phyloP scores from a whole-genome alignment of 495 filamentous ascomycete genomes.

The Diplogelasinospora grovesii region DNA sequence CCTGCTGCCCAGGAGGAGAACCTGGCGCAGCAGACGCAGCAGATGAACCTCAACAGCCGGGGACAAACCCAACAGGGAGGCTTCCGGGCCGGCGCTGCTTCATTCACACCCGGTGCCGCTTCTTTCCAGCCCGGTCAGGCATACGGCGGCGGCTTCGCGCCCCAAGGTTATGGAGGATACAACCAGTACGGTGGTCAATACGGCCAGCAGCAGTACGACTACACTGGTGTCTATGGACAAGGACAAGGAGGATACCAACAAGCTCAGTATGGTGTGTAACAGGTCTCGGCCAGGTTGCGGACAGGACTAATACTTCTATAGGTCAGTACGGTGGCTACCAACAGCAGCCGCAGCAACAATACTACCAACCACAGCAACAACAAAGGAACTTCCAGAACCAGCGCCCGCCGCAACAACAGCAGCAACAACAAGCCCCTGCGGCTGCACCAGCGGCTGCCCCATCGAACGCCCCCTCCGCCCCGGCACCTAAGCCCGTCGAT shows the following conservation, averaged over 20 bases:
- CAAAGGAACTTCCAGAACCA: too few relatives aligned
- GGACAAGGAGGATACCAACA: slow-evolving; percentile 43
- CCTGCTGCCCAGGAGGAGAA: slow-evolving; percentile 80
- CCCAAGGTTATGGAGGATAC: too few relatives aligned
- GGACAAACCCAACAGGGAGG: slow-evolving; percentile 28
- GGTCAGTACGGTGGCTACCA: slow-evolving; percentile 37
- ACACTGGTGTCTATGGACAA: slow-evolving; percentile 31
- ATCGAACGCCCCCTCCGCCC: too few relatives aligned
- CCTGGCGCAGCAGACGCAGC: slow-evolving; percentile 72
- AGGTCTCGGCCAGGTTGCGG: slow-evolving; percentile 48
- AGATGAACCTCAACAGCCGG: slow-evolving; percentile 63
- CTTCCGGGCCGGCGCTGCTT: slow-evolving; percentile 70
- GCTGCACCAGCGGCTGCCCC: slow-evolving; percentile 38
- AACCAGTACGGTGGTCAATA: too few relatives aligned
- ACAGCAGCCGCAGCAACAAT: slow-evolving; percentile 40
- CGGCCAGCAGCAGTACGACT: slow-evolving; percentile 45
- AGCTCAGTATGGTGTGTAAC: slow-evolving; percentile 52
- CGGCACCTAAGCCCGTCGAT: too few relatives aligned
- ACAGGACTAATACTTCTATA: slow-evolving; percentile 24
- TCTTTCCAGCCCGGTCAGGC: slow-evolving; percentile 72
- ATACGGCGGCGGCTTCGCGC: slow-evolving; percentile 42
- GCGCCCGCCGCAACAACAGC: slow-evolving; percentile 58
- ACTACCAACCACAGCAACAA: slow-evolving; percentile 51
- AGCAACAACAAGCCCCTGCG: slow-evolving; percentile 36
- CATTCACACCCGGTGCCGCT: slow-evolving; percentile 73